Evolutionary conservation across 371 early-diverging fungal genomes (phyloP), one percentile per base, ranked within the genome.

Genomic region (Coemansia sp.): DNA sequence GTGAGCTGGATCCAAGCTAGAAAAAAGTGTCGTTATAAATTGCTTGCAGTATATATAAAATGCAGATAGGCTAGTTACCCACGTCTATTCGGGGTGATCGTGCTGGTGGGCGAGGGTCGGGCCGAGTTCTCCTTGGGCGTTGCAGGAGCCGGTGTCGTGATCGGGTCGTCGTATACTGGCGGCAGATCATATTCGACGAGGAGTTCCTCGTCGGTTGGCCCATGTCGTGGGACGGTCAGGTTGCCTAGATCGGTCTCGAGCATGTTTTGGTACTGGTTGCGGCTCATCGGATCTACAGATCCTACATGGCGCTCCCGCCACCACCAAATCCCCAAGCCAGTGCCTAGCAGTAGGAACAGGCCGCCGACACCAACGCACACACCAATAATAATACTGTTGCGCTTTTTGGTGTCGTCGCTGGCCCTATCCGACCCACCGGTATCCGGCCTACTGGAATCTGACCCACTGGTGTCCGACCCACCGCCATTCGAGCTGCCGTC

Each of bases 191-290:
- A 50, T 1, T 50, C 50, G 0, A 33, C 50, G 12, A 50, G 16
- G 11, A 50, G 31, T 5, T 50, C 50, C 12, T 32, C 9, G 11
- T 50, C 50, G 33, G n/a, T 32, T 14, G 24, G 33, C 31, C 32
- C 7, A 5, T 50, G 10, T n/a, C 33, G 31, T 4, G 33, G 32
- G 11, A 50, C 50, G 3, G 50, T 14, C 33, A 50, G 33, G 1
- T 10, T 33, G 31, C 50, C 50, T 4, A 50, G 33, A 32, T 50
- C 50, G 0, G 50, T 12, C 5, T 50, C 50, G 14, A 50, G 33
- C 50, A 50, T 50, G n/a, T 29, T 50, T 32, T 50, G 50, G n/a
- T n/a, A 50, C 32, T 50, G 32, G 50, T 50, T 50, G 11, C 50
- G 50, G n/a, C 50, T 50, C 50, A 50, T 50, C 32, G 50, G 50